phyloP scores from a whole-genome alignment of 2,329 filamentous ascomycete species.

The Hirsutella rhossiliensis region DNA sequence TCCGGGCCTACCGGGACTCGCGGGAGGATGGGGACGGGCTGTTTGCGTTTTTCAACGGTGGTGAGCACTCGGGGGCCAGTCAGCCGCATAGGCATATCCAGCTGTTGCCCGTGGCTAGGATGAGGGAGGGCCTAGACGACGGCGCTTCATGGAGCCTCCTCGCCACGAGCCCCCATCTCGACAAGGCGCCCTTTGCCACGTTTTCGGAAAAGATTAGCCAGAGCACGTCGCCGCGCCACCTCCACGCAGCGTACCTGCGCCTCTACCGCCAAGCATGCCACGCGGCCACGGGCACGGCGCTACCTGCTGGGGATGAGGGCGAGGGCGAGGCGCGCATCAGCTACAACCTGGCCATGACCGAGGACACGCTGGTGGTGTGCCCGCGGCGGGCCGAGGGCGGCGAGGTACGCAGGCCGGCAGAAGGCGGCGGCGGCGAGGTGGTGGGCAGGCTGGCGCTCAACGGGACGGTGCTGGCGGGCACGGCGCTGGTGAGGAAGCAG shows the following conservation, averaged over 20 bases:
- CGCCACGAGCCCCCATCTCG: constrained; percentile 23
- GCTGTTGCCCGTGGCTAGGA: constrained; percentile 52
- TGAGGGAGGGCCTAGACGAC: constrained; percentile 38
- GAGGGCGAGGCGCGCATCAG: constrained; percentile 39
- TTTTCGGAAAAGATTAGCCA: constrained; percentile 27
- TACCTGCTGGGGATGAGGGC: constrained; percentile 10
- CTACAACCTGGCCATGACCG: constrained; percentile 52
- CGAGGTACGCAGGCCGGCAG: constrained; percentile 11
- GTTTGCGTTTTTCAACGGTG: constrained; percentile 61
- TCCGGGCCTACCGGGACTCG: constrained; percentile 35
- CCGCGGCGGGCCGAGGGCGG: constrained; percentile 42
- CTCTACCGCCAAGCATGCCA: constrained; percentile 33
- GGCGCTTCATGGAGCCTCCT: constrained; percentile 34
- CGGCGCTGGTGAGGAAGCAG: constrained; percentile 48
- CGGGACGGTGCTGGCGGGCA: constrained; percentile 52
- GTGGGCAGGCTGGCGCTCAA: constrained; percentile 40
- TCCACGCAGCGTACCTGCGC: constrained; percentile 30
- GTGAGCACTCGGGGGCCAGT: constrained; percentile 54
- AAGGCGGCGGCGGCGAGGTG: constrained; percentile 16
- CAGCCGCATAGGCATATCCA: constrained; percentile 64
- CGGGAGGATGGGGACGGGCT: constrained; percentile 23
- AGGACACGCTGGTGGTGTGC: constrained; percentile 37
- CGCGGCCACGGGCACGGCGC: constrained; percentile 7
- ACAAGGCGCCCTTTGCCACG: constrained; percentile 28
- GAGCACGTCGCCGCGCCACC: constrained; percentile 20